Conservation (phyloP, 768 basidiomycete genomes). For the Vararia minispora region DNA sequence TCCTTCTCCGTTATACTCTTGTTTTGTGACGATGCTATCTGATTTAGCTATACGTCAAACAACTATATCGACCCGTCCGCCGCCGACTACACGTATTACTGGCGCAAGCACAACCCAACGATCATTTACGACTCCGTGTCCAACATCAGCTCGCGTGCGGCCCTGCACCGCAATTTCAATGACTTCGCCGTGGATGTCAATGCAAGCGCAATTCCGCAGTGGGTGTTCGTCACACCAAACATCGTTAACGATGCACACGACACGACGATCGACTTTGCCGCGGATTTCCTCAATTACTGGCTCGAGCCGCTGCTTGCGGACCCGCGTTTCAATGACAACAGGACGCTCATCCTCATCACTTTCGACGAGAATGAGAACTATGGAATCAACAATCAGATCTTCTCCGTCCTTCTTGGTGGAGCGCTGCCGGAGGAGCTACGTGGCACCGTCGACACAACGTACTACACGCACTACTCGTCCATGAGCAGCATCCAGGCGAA, state of each 20-base stretch:
- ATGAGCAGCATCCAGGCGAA: constrained; percentile 45
- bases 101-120: constrained; percentile 43
- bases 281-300: constrained; percentile 35
- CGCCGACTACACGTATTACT: constrained; percentile 34
- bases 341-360: constrained; percentile 45
- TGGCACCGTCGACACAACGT: constrained; percentile 36
- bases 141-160: constrained; percentile 25
- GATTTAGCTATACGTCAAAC: constrained; percentile 19
- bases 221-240: constrained; percentile 57
- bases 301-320: constrained; percentile 37
- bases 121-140: constrained; percentile 40
- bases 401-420: constrained; percentile 29
- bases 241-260: constrained; percentile 46
- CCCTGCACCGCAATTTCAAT: constrained; percentile 45
- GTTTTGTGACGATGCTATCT: background rate
- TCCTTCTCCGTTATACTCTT: background rate
- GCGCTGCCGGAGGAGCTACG: constrained; percentile 30
- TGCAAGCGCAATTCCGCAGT: constrained; percentile 38
- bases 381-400: constrained; percentile 34
- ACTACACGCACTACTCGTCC: constrained; percentile 49
- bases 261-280: constrained; percentile 36
- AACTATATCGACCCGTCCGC: constrained; percentile 25
- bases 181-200: constrained; percentile 44
- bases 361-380: constrained; percentile 43
- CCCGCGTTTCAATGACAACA: constrained; percentile 36